Percentiles rank a stretch among this genome's conserved stretches.
These are phyloP conservation scores for Penicillium samsonianum DNA, from an alignment of 495 filamentous ascomycete species.

Conservation along the genomic window DNA sequence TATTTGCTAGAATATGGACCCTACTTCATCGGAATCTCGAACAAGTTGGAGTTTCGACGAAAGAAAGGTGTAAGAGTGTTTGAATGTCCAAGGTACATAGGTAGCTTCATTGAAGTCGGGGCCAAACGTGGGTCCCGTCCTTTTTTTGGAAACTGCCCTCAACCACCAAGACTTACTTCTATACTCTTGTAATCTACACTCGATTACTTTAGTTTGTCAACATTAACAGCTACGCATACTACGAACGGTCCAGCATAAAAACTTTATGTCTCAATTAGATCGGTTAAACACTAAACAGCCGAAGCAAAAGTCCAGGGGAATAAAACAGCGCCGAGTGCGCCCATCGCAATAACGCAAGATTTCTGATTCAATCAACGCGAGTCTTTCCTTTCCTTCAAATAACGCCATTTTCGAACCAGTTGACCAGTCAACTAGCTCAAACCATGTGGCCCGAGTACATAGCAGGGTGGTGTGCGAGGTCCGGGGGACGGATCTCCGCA, in stretches of 20 bases:
- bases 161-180: neutral
- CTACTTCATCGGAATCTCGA: neutral
- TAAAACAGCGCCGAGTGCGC: conserved; percentile 6
- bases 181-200: neutral
- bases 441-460: conserved; percentile 32
- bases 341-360: conserved; percentile 13
- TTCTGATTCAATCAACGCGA: neutral
- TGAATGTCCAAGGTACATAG: neutral
- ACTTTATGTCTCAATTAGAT: neutral
- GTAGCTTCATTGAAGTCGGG: conserved; percentile 3
- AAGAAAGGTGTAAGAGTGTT: neutral
- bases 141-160: neutral
- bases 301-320: conserved; percentile 5
- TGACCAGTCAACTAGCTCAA: conserved; percentile 5
- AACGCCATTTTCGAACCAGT: conserved; percentile 1
- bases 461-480: conserved; percentile 51
- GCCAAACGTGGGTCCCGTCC: conserved; percentile 6
- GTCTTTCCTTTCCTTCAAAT: neutral
- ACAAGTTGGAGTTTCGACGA: neutral
- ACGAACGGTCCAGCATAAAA: neutral
- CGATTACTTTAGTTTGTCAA: no score
- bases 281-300: neutral
- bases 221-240: neutral
- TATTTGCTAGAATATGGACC: conserved; percentile 14
- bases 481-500: conserved; percentile 30